Evolutionary conservation across 2,329 filamentous ascomycete species (phyloP), one percentile per base, ranked within the genome.

Genomic region (Aspergillus clavatus): DNA sequence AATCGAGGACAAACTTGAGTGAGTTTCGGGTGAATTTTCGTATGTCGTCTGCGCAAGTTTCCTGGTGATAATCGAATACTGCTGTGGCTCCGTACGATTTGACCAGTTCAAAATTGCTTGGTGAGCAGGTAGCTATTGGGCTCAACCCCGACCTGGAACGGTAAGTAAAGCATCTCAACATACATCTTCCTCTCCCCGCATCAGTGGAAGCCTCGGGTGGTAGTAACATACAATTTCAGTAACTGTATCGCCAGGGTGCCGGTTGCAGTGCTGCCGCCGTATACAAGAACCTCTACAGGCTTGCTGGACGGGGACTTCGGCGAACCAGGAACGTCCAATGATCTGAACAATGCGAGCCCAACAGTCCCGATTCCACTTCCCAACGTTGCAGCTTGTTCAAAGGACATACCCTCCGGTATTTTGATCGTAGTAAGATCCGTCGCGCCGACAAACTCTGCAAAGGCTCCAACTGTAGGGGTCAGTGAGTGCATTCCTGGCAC

Each of bases 1-100:
- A 56, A 36, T 59, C 68, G 71, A 76, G 58, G 75, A 78, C 1
- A 78, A 60, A 43, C 75, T 72, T 0, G 56, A 27, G 53, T 1
- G 43, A 40, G 31, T 77, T 66, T 23, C 69, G 56, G 6, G 62
- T 64, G 16, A 52, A 59, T 4, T 57, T 36, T 14, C 59, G 56
- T 37, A 69, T 66, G 11, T 66, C 57, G 4, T 55, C 47, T 1
- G 55, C 62, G 21, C 61, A 57, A 4, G 59, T 59, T 1, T 59
- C 47, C 5, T 64, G 63, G 16, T 59, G 58, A 38, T 70, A 70
- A 42, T 70, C 66, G 27, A 69, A 70, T 0, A 59, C 58, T 4
- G 57, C 54, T 19, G 29, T 31, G 35, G n/a, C 40, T 35, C 41
- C 41, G 12, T 26, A 36, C 4, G 28, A 42, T 14, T 26, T 36